Percentiles rank a stretch among this genome's conserved stretches.
Conservation (phyloP, 176 grass and related monocot species). For the Hyparrhenia diplandra region DNA sequence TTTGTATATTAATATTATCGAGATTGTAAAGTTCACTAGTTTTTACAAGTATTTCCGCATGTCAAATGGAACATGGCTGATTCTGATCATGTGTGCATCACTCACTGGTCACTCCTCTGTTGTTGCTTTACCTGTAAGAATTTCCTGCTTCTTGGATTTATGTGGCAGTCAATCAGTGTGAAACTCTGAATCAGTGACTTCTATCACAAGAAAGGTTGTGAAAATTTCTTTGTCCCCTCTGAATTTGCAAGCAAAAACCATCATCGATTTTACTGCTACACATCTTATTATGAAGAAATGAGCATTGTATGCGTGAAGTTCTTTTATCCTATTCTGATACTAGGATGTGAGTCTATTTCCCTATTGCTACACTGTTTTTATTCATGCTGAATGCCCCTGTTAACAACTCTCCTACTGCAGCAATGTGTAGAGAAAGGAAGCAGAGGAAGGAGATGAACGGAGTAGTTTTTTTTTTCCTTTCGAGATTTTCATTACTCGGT, state of each 20-base stretch:
- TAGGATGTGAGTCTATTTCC: background rate
- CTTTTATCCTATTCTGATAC: background rate
- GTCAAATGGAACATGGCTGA: background rate
- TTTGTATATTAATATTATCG: background rate
- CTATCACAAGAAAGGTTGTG: background rate
- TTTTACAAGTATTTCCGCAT: background rate
- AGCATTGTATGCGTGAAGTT: background rate
- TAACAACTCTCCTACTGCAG: no score
- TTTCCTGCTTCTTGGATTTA: background rate
- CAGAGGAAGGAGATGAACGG: no score
- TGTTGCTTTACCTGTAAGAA: background rate
- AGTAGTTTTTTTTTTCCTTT: no score
- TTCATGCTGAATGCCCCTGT: background rate
- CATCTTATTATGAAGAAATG: background rate
- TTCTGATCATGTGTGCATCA: slow-evolving; percentile 1
- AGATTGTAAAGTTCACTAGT: background rate
- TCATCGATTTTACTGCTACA: background rate
- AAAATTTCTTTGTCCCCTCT: background rate
- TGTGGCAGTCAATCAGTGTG: background rate
- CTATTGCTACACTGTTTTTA: background rate
- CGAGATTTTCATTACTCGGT: no score
- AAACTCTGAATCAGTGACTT: background rate
- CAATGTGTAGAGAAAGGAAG: no score
- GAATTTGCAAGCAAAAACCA: background rate
- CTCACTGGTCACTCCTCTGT: background rate